Evolutionary conservation across 2,329 filamentous ascomycete genomes (phyloP).

Genomic region (Exophiala bonariae): DNA sequence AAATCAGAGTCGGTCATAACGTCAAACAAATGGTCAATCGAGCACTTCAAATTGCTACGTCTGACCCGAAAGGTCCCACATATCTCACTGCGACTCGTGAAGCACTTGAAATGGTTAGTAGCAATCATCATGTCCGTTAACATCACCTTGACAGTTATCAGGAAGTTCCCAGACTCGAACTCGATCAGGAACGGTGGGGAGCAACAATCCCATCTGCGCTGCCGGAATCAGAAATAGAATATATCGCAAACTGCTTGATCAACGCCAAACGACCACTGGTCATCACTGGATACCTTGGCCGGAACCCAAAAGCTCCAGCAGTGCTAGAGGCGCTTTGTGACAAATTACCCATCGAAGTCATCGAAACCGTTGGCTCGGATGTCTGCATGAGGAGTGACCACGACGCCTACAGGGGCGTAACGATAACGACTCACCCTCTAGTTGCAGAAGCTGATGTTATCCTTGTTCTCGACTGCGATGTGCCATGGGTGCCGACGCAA

Average conservation of each 20-base stretch:
- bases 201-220: conserved; percentile 66
- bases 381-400: conserved; percentile 48
- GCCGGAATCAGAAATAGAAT: conserved; percentile 43
- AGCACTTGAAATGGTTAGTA: conserved; percentile 79
- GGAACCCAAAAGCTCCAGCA: conserved; percentile 40
- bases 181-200: conserved; percentile 70
- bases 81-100: conserved; percentile 76
- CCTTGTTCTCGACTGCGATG: conserved; percentile 55
- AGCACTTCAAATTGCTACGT: conserved; percentile 75
- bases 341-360: conserved; percentile 47
- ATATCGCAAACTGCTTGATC: conserved; percentile 43
- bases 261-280: conserved; percentile 49
- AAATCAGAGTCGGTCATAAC: conserved; percentile 80
- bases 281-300: conserved; percentile 51
- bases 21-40: conserved; percentile 86
- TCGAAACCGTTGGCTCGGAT: conserved; percentile 52
- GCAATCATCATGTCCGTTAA: too few relatives aligned
- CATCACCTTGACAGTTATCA: conserved; percentile 22
- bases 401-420: conserved; percentile 63
- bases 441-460: conserved; percentile 79
- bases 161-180: background rate
- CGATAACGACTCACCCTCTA: conserved; percentile 69
- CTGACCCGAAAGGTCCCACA: conserved; percentile 73
- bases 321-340: conserved; percentile 48
- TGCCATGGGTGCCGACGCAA: conserved; percentile 74